A percentile compares a stretch with the other conserved stretches of the same genome.
Conservation (phyloP, 192 early-diverging fungal species). For the Gonapodya prolifera region DNA sequence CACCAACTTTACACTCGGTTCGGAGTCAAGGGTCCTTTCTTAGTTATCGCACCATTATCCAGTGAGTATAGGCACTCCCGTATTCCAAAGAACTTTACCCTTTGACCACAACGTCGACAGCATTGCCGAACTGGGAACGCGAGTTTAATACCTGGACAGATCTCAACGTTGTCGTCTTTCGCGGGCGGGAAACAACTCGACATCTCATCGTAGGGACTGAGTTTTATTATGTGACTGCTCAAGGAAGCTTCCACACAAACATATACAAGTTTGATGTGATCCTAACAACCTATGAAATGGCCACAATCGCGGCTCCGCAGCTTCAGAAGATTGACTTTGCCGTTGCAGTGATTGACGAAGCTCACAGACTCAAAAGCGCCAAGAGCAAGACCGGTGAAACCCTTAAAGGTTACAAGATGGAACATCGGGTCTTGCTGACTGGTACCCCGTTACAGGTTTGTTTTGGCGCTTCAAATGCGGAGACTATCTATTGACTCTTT, state of each 20-base stretch:
- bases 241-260: conserved; percentile 32
- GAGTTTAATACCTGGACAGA: conserved; percentile 65
- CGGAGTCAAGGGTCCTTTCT: conserved; percentile 58
- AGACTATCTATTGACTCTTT: too few relatives aligned
- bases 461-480: too few relatives aligned
- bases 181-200: conserved; percentile 53
- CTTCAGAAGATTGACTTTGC: conserved; percentile 60
- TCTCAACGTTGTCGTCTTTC: conserved; percentile 59
- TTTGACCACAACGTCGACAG: conserved; percentile 31
- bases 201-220: conserved; percentile 72
- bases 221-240: conserved; percentile 50
- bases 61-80: conserved; percentile 13
- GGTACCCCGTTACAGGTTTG: conserved; percentile 69
- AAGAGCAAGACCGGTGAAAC: conserved; percentile 66
- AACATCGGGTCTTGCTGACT: conserved; percentile 64
- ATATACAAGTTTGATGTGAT: conserved; percentile 46
- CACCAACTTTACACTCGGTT: conserved; percentile 49
- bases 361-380: conserved; percentile 76
- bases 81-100: conserved; percentile 19
- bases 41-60: conserved; percentile 50
- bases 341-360: conserved; percentile 68
- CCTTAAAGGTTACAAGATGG: conserved; percentile 59
- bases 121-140: conserved; percentile 53
- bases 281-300: conserved; percentile 53
- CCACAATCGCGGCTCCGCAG: conserved; percentile 39